Percentiles rank a stretch among this genome's conserved stretches.
Conservation (phyloP, 345 rosid species). For the Arabidopsis arenosa region DNA sequence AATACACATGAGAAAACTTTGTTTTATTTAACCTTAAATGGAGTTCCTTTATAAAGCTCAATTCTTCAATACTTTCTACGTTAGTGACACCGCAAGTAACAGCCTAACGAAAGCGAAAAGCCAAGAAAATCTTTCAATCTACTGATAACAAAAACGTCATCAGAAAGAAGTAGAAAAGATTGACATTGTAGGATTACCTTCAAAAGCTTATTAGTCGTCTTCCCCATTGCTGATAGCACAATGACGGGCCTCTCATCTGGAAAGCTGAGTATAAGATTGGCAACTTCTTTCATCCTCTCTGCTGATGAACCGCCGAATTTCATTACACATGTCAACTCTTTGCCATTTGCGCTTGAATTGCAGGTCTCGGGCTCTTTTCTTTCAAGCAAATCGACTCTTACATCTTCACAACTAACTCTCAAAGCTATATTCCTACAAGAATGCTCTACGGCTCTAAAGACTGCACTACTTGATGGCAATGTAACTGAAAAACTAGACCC, state of each 20-base stretch:
- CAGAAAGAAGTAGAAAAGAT: constrained; percentile 21
- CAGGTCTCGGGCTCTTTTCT: constrained; percentile 25
- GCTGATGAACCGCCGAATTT: constrained; percentile 97
- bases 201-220: constrained; percentile 82
- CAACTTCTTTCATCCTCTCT: constrained; percentile 81
- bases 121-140: constrained; percentile 7
- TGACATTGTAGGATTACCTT: constrained; percentile 47
- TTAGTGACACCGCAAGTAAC: constrained; percentile 78
- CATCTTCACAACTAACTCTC: constrained; percentile 45
- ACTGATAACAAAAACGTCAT: background rate
- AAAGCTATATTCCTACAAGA: constrained; percentile 43
- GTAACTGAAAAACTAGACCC: constrained; percentile 27
- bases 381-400: constrained; percentile 38
- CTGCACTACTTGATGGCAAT: constrained; percentile 17
- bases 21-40: constrained; percentile 56
- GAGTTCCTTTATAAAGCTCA: constrained; percentile 68
- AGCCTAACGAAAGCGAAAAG: constrained; percentile 53
- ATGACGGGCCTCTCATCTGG: constrained; percentile 80
- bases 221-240: constrained; percentile 95
- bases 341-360: constrained; percentile 25
- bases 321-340: constrained; percentile 67
- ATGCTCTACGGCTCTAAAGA: constrained; percentile 42
- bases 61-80: constrained; percentile 66
- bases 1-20: constrained; percentile 3
- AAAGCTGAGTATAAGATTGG: constrained; percentile 77